These are phyloP conservation scores for Globisporangium solare DNA, from an alignment of 352 stramenopile species.

Conservation along the genomic window DNA sequence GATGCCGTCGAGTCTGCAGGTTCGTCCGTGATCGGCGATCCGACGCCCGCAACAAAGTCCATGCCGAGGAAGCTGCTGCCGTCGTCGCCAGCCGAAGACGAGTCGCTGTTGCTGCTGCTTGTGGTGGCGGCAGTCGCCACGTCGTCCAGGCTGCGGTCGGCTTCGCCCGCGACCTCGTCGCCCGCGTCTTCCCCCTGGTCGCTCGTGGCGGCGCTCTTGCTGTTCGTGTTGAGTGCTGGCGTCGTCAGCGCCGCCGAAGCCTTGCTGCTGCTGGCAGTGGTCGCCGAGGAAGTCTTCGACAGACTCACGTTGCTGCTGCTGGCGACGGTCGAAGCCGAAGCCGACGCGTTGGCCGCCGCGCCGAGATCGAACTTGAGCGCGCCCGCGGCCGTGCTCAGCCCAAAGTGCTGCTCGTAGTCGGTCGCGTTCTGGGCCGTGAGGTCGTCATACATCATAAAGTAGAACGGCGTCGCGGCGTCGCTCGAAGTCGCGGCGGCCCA, in stretches of 20 bases:
- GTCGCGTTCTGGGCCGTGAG: background rate
- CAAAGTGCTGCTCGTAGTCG: slow-evolving; percentile 16
- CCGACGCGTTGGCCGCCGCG: background rate
- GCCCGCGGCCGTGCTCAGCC: slow-evolving; percentile 2
- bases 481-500: background rate
- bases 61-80: no score
- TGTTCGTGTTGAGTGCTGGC: no score
- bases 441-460: slow-evolving; percentile 20
- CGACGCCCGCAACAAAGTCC: no score
- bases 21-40: slow-evolving; percentile 2
- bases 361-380: slow-evolving; percentile 6
- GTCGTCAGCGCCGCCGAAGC: no score
- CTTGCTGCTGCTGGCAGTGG: background rate
- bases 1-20: no score
- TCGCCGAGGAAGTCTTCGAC: background rate
- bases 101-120: background rate
- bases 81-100: no score
- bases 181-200: background rate
- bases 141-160: slow-evolving; percentile 2
- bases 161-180: slow-evolving; percentile 6
- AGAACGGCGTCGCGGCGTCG: slow-evolving; percentile 4
- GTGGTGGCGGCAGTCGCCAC: background rate
- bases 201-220: no score
- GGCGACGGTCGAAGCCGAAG: background rate
- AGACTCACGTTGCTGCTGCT: no score